Evolutionary conservation across 768 basidiomycete species (phyloP), one percentile per base, ranked within the genome.

Genomic region (Lentinula sp.): DNA sequence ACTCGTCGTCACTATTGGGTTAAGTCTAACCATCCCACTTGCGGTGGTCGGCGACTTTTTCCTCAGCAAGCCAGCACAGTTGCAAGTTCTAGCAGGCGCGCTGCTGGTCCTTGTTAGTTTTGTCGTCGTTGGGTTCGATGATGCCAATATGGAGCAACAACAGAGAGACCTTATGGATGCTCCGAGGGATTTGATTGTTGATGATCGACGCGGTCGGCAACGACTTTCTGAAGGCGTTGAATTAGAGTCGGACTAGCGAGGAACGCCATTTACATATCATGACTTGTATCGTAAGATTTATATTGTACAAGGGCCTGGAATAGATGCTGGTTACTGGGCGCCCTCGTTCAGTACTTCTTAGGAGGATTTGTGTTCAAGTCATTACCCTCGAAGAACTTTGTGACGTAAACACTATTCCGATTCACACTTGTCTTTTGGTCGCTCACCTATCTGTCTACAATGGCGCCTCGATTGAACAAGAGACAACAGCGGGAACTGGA

Each of bases 11-110:
- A 98, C 96, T 0, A 79, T 98, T 59, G 96, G 96, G 31, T 80
- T 98, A 8, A 93, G 90, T 60, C 81, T 98, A 13, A 97, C 97
- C 1, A 97, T 98, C 70, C 96, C 95, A 4, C 77, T 95, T 56
- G 93, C 97, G 5, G 86, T 98, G 53, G 55, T 89, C 8, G 95
- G 95, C 13, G 95, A 97, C 67, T 76, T 85, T 62, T 70, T 88
- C 60, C 76, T 92, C 2, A 78, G 83, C 21, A 83, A 79, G 43
- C 78, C 86, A 34, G 78, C 85, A 21, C 75, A 80, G 21, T 67
- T 71, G 8, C 80, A 87, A 68, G 88, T 91, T 16, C 72, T 93
- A 32, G 32, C 85, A 9, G 95, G 95, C 9, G 95, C 93, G 1
- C 62, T 78, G 5, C 73, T 97, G 49, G 94, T 97, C 5, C 73